Base-by-base conservation (phyloP, 2,329 filamentous ascomycete species). In the Epichloe sp. region DNA sequence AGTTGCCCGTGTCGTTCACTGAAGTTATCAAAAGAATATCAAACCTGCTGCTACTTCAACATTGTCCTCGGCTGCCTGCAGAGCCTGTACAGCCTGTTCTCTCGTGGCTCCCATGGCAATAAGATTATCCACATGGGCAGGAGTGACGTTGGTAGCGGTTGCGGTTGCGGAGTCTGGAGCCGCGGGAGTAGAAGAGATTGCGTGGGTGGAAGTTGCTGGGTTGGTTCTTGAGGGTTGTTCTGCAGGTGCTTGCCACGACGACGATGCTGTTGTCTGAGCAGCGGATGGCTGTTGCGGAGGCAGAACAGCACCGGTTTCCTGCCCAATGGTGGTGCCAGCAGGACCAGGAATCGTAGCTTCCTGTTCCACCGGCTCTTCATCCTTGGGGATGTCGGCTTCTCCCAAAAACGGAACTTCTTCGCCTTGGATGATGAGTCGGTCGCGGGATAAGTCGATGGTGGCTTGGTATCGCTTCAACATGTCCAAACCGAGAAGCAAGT, bases 391-490 rank as follows among this genome's bases (percentile, higher is more conserved):
- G 57, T 98, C 91, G 3, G 86, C 85, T 68, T 97, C 93, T 45
- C 88, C 86, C 12, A 98, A 73, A 67, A 98, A 98, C 0, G 86
- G 80, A 5, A 98, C 86, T 58, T 93, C 86, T 57, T 89, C 83
- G 51, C 85, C 87, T 61, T 93, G 86, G 58, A 98, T 95, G 55
- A 94, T 78, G 17, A 98, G 79, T 56, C 83, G 86, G 61, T 93
- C 88, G 62, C 84, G 85, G 56, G 82, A 78, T 12, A 98, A 77
- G 65, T 98, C 93, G 61, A 98, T 91, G 59, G 79, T 86, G 37
- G 91, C 93, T 68, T 95, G 91, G 68, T 97, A 90, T 40, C 93
- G 82, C 71, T 95, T 96, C 55, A 98, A 76, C 88, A 98, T 98
- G 67, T 98, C 93, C 42, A 98, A 73, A 3, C 93, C 93, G 12